Evolutionary conservation across 2,329 filamentous ascomycete species (phyloP), one percentile per base, ranked within the genome.

Genomic region (Colletotrichum sublineola): DNA sequence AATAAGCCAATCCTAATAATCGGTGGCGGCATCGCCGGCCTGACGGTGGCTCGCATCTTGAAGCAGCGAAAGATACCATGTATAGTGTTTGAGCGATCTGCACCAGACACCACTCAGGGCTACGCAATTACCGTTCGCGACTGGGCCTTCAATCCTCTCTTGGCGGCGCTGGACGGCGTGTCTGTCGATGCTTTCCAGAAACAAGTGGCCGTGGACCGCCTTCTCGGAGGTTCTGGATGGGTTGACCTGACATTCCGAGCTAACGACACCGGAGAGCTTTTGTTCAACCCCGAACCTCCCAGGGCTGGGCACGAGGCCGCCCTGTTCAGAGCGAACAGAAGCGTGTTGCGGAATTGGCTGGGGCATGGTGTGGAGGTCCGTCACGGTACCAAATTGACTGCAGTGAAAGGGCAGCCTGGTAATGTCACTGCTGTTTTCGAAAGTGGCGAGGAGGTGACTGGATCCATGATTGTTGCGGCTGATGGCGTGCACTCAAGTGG

Each of bases 181-280:
- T n/a, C 52, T 55, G 52, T 55, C 52, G n/a, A 55, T 29, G 31
- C 29, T 55, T 55, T 55, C 52, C 52, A 55, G 52, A 36, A 36
- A 55, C 52, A 55, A 36, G 52, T 55, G 52, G 52, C 52, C 6
- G 52, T 55, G n/a, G 52, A 36, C 29, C 3, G 52, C 20, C 29
- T 55, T 1, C 52, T 36, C 24, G 29, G 52, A 36, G 52, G 52
- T 55, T 55, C 29, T 55, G 52, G 52, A 55, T 55, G 29, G 52
- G 52, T 55, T 6, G 52, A 36, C 52, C 29, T 55, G 15, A 55
- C 52, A 33, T 24, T 55, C 29, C 52, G 52, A 55, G 29, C 52
- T 36, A 55, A 55, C 52, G 52, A 36, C 29, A 55, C 52, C 29
- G 52, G 52, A 3, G 18, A 55, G 52, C 20, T 29, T 36, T 14